Evolutionary conservation across 2,329 filamentous ascomycete species (phyloP).

Genomic region (Aspergillus fijiensis): DNA sequence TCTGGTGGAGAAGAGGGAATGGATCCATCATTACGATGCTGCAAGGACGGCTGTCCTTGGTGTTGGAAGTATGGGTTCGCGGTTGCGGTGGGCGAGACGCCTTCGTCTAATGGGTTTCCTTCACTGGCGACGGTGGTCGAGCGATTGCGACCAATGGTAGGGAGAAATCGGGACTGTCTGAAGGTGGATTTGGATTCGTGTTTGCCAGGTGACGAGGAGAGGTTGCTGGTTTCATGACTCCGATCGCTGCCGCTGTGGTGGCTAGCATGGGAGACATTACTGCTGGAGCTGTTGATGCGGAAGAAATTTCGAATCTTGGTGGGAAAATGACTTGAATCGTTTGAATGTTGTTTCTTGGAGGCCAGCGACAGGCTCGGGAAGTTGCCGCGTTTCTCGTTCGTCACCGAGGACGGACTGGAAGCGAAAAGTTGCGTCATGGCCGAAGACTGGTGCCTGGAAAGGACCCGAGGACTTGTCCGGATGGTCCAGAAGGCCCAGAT

Average conservation of each 20-base stretch:
- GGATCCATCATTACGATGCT: conserved; percentile 92
- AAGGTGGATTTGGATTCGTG: conserved; percentile 66
- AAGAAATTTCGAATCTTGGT: conserved; percentile 70
- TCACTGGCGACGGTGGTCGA: conserved; percentile 91
- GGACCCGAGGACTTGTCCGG: neutral
- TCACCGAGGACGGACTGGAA: conserved; percentile 40
- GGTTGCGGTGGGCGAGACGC: conserved; percentile 84
- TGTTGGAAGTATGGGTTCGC: conserved; percentile 98
- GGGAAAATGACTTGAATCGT: conserved; percentile 52
- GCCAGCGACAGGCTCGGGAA: conserved; percentile 47
- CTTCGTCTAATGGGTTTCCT: conserved; percentile 84
- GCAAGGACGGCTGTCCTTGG: conserved; percentile 87
- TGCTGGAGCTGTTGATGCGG: conserved; percentile 60
- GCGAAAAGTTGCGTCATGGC: conserved; percentile 47
- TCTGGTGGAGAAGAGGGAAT: conserved; percentile 91
- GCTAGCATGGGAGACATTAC: conserved; percentile 42
- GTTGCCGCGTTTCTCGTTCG: conserved; percentile 48
- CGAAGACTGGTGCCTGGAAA: conserved; percentile 9
- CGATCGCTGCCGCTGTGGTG: conserved; percentile 26
- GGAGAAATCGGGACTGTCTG: conserved; percentile 85
- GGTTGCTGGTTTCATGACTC: conserved; percentile 37
- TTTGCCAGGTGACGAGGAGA: conserved; percentile 49
- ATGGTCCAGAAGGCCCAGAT: neutral
- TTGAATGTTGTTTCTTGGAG: conserved; percentile 47
- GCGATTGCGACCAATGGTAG: conserved; percentile 80